A percentile compares a stretch with the other conserved stretches of the same genome.
Evolutionary conservation across 148 eudicot genomes (phyloP).

Genomic region (Amaranthus hypochondriacus): DNA sequence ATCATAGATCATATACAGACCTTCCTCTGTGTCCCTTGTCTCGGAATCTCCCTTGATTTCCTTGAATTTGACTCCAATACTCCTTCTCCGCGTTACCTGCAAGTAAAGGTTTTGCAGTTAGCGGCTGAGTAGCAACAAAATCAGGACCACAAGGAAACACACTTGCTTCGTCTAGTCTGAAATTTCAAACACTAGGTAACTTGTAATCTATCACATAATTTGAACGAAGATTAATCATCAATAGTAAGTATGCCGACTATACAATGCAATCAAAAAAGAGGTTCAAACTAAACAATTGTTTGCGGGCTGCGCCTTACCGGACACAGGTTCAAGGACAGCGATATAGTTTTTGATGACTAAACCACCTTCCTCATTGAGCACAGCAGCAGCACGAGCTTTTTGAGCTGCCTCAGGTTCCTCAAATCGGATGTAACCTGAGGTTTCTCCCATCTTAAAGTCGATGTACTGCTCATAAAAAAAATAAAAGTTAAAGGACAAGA

Average conservation of each 20-base stretch:
- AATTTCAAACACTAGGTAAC: too few relatives aligned
- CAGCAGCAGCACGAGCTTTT: slow-evolving; percentile 90
- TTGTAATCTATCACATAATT: too few relatives aligned
- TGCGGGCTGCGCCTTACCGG: slow-evolving; percentile 40
- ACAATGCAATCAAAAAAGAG: neutral
- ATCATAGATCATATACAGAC: slow-evolving; percentile 22
- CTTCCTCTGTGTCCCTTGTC: slow-evolving; percentile 50
- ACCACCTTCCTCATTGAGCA: slow-evolving; percentile 75
- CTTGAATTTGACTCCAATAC: slow-evolving; percentile 67
- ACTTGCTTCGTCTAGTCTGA: too few relatives aligned
- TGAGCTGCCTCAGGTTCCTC: slow-evolving; percentile 68
- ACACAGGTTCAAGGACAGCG: slow-evolving; percentile 65
- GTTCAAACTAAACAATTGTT: neutral
- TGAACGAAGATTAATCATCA: too few relatives aligned
- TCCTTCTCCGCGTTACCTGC: slow-evolving; percentile 86
- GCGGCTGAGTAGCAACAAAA: too few relatives aligned
- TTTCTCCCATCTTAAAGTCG: slow-evolving; percentile 72
- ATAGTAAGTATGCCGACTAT: too few relatives aligned
- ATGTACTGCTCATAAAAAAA: slow-evolving; percentile 42
- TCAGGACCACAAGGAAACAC: too few relatives aligned
- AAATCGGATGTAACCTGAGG: slow-evolving; percentile 69
- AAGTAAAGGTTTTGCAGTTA: slow-evolving; percentile 1
- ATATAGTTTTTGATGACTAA: slow-evolving; percentile 64
- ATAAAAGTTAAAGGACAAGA: neutral
- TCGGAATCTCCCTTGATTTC: slow-evolving; percentile 37